Evolutionary conservation across 352 stramenopile genomes (phyloP), one percentile per base, ranked within the genome.

Genomic region (Phytophthora fragariae): DNA sequence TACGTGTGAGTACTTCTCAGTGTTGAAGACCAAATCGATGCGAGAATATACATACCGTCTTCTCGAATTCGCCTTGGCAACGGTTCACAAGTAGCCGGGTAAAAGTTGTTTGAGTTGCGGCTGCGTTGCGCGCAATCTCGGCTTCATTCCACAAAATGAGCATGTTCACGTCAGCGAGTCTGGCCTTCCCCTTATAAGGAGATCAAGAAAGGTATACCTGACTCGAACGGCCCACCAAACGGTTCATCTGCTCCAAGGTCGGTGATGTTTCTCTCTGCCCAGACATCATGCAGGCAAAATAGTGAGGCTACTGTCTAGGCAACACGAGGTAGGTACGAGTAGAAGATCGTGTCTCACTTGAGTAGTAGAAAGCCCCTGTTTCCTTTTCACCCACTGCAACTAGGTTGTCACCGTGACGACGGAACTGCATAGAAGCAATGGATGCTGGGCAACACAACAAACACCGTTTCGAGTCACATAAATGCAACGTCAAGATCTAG

Each of bases 31-130:
- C 41, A 50, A 35, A 49, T 19, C 9, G 17, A 35, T 17, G 19
- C 17, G 58, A 54, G 3, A 14, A 58, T n/a, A 54, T 50, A 14
- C 50, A 29, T 77, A 90, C 85, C 65, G 77, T 83, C 74, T 91
- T 94, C 52, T 97, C 89, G 59, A 97, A 97, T 69, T 95, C 88
- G 41, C 79, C 49, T 66, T 97, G 90, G 73, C 89, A 97, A 14
- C 86, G 82, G 9, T 81, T 88, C 10, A 97, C 85, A 9, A 97
- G 76, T 29, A 97, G 74, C 7, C 83, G 76, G 63, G 90, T 93
- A 73, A 97, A 97, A 58, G 66, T 92, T 2, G 81, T 86, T 50
- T 84, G 74, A 21, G 79, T 82, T 27, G 68, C 31, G 15, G 74
- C 89, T 11, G 73, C 79, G 57, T 92, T 72, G 11, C 81, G 73